Evolutionary conservation across 805 yeast genomes (phyloP).

Genomic region (Schizosaccharomyces octosporus): DNA sequence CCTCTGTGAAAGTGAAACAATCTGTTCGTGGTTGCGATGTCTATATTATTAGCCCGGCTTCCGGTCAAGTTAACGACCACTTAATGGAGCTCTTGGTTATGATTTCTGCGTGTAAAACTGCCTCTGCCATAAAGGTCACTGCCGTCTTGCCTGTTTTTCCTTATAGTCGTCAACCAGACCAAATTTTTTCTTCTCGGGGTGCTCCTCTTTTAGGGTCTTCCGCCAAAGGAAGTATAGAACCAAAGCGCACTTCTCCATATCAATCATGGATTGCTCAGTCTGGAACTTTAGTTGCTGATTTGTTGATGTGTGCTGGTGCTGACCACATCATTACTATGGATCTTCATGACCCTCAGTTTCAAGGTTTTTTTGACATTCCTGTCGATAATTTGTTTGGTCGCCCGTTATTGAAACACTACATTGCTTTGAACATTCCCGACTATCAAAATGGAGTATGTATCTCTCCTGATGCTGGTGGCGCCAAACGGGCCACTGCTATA

Average conservation of each 20-base stretch:
- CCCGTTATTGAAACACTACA: conserved; percentile 70
- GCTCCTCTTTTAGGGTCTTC: conserved; percentile 24
- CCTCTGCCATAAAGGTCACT: conserved; percentile 69
- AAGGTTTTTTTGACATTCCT: conserved; percentile 89
- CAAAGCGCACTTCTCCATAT: conserved; percentile 33
- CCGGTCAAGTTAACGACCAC: conserved; percentile 70
- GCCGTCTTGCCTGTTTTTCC: conserved; percentile 87
- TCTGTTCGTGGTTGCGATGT: conserved; percentile 93
- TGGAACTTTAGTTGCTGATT: conserved; percentile 37
- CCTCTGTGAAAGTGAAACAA: conserved; percentile 60
- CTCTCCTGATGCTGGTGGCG: conserved; percentile 98
- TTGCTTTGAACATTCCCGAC: conserved; percentile 50
- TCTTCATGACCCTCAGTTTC: conserved; percentile 90
- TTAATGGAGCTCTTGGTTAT: conserved; percentile 61
- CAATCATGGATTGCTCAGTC: conserved; percentile 90
- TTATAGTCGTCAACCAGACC: conserved; percentile 86
- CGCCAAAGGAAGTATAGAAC: conserved; percentile 3
- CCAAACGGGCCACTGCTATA: conserved; percentile 80
- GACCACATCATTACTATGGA: conserved; percentile 95
- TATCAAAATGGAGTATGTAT: conserved; percentile 71
- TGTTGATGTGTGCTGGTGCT: conserved; percentile 42
- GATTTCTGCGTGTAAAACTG: conserved; percentile 79
- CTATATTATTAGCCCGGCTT: conserved; percentile 65
- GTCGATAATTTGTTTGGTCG: conserved; percentile 82
- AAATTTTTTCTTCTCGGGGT: conserved; percentile 56